A percentile compares a stretch with the other conserved stretches of the same genome.
phyloP scores from a whole-genome alignment of 805 yeast genomes.

The Tetrapisispora taiwanensis region DNA sequence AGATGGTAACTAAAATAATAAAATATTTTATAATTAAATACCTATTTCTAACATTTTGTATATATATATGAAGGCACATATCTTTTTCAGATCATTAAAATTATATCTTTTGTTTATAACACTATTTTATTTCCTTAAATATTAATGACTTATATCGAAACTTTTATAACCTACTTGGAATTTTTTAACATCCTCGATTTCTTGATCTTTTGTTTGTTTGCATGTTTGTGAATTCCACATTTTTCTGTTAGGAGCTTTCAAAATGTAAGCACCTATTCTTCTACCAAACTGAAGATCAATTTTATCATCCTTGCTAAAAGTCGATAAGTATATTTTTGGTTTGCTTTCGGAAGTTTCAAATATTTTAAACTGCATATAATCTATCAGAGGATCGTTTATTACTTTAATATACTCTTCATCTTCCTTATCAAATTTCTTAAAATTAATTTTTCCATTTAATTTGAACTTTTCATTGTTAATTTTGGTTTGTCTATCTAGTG shows the following conservation, averaged over 20 bases:
- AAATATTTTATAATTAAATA: neutral
- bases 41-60: too few species aligned
- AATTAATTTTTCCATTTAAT: constrained; percentile 36
- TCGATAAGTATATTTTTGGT: constrained; percentile 27
- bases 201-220: constrained; percentile 51
- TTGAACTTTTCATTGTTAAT: constrained; percentile 41
- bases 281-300: constrained; percentile 81
- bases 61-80: neutral
- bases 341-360: constrained; percentile 23
- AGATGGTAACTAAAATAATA: constrained; percentile 9
- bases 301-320: constrained; percentile 27
- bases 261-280: constrained; percentile 56
- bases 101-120: too few species aligned
- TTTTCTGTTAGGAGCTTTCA: constrained; percentile 50
- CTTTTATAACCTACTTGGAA: constrained; percentile 48
- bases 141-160: constrained; percentile 37
- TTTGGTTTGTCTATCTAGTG: constrained; percentile 35
- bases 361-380: constrained; percentile 29
- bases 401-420: constrained; percentile 23
- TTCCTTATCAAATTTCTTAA: constrained; percentile 26
- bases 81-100: neutral
- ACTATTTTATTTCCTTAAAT: too few species aligned
- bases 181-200: constrained; percentile 48
- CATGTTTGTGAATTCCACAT: constrained; percentile 64
- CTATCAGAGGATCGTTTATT: constrained; percentile 21